Conservation (phyloP, 1,284 basidiomycete genomes). For the Trichosporon sp. region DNA sequence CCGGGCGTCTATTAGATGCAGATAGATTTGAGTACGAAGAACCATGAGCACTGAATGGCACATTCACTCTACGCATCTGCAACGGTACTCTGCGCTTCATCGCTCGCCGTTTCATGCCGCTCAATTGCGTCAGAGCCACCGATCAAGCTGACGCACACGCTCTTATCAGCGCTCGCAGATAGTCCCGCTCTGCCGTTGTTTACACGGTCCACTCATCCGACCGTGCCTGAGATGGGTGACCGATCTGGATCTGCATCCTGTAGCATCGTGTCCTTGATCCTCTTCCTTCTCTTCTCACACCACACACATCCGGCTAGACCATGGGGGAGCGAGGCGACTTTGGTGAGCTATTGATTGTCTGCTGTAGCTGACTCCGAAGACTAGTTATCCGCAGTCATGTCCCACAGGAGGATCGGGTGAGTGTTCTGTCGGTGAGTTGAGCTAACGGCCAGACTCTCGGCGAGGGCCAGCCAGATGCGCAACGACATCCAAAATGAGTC, state of each 20-base stretch:
- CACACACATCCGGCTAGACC: background rate
- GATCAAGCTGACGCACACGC: background rate
- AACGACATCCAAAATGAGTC: background rate
- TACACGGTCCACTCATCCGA: constrained; percentile 3
- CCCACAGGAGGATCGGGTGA: background rate
- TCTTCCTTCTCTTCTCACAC: background rate
- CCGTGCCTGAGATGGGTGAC: background rate
- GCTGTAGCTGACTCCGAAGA: background rate
- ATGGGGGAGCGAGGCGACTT: background rate
- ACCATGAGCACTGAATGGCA: background rate
- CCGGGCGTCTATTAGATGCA: constrained; percentile 10
- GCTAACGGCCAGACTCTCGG: background rate
- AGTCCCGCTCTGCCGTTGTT: background rate
- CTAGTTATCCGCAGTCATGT: background rate
- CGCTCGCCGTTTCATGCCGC: background rate
- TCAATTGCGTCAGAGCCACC: background rate
- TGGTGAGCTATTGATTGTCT: background rate
- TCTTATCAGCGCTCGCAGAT: background rate
- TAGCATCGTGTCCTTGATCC: background rate
- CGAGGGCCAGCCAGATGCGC: background rate
- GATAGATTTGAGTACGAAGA: background rate
- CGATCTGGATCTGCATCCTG: background rate
- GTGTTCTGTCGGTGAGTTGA: background rate
- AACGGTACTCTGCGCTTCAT: background rate
- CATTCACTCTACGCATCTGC: background rate